A percentile compares a stretch with the other conserved stretches of the same genome.
These are phyloP conservation scores for Fusarium tjaetaba DNA, from an alignment of 2,329 filamentous ascomycete species.

Conservation along the genomic window DNA sequence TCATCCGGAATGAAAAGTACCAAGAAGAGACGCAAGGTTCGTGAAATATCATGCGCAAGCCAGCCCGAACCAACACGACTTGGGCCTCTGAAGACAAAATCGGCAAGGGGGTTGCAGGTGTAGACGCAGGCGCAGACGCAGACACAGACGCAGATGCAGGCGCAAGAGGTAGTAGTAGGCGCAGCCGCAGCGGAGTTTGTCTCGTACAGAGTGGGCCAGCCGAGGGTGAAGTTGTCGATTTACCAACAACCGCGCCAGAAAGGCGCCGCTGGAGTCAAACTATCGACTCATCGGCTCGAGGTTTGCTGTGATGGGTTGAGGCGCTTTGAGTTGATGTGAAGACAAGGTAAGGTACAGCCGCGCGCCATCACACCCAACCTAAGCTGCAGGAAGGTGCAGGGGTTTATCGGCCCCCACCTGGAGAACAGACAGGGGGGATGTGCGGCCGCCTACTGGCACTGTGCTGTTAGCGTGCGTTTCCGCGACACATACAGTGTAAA, in stretches of 20 bases:
- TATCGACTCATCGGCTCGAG: slow-evolving; percentile 18
- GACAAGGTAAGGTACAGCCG: slow-evolving; percentile 38
- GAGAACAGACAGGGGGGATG: slow-evolving; percentile 1
- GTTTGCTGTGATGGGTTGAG: slow-evolving; percentile 32
- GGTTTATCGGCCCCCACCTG: slow-evolving; percentile 32
- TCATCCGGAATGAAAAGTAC: slow-evolving; percentile 30
- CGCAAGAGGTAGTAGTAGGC: slow-evolving; percentile 18
- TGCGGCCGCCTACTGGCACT: slow-evolving; percentile 26
- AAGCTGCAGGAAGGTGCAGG: slow-evolving; percentile 30
- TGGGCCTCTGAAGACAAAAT: neutral
- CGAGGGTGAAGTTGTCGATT: slow-evolving; percentile 14
- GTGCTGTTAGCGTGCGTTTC: neutral
- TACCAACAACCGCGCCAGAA: slow-evolving; percentile 20
- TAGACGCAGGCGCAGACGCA: slow-evolving; percentile 19
- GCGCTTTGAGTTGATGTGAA: slow-evolving; percentile 39
- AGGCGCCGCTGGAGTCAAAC: slow-evolving; percentile 19
- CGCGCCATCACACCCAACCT: slow-evolving; percentile 36
- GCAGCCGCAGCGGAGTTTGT: slow-evolving; percentile 26
- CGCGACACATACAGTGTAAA: slow-evolving; percentile 24
- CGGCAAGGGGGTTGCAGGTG: slow-evolving; percentile 6
- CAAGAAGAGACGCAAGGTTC: slow-evolving; percentile 24
- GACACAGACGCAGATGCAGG: slow-evolving; percentile 5
- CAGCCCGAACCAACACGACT: slow-evolving; percentile 7
- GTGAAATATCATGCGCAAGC: slow-evolving; percentile 17
- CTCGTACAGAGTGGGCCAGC: slow-evolving; percentile 30